Conservation (phyloP, 2,329 filamentous ascomycete species). For the Graphilbum ipis-grandicollis region DNA sequence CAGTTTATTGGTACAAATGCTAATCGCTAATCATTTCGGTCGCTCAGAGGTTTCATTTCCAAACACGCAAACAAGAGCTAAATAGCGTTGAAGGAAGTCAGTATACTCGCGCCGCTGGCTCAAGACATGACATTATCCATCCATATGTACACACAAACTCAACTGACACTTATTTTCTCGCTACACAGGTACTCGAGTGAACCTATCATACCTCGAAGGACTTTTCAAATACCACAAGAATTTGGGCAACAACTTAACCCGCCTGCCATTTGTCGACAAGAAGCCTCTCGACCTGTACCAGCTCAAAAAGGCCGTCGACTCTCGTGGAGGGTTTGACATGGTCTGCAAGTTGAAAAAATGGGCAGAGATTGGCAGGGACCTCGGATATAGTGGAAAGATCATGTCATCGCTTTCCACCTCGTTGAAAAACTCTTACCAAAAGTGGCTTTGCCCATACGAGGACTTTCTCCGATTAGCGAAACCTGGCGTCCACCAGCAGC, state of each 20-base stretch:
- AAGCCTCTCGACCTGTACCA: conserved; percentile 90
- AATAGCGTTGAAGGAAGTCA: conserved; percentile 97
- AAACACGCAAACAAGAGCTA: conserved; percentile 86
- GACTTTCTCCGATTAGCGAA: conserved; percentile 84
- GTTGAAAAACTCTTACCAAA: conserved; percentile 92
- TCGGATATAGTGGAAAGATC: conserved; percentile 97
- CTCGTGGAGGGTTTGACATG: conserved; percentile 83
- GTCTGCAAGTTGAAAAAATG: conserved; percentile 98
- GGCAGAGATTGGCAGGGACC: conserved; percentile 91
- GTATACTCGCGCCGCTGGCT: conserved; percentile 22
- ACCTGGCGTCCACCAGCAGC: conserved; percentile 87
- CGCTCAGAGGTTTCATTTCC: conserved; percentile 79
- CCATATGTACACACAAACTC: too few species aligned
- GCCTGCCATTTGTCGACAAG: conserved; percentile 93
- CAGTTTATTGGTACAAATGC: too few species aligned
- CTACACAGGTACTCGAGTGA: conserved; percentile 69
- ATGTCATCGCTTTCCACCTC: conserved; percentile 98
- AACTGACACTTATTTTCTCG: too few species aligned
- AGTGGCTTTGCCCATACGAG: conserved; percentile 94
- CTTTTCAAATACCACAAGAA: conserved; percentile 94
- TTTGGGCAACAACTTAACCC: conserved; percentile 82
- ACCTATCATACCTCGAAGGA: conserved; percentile 89
- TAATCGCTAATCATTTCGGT: background rate
- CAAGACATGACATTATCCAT: too few species aligned
- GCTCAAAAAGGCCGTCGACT: conserved; percentile 90